Percentiles rank a stretch among this genome's conserved stretches.
These are phyloP conservation scores for Penicillium waksmanii DNA, from an alignment of 495 filamentous ascomycete genomes.

Conservation along the genomic window DNA sequence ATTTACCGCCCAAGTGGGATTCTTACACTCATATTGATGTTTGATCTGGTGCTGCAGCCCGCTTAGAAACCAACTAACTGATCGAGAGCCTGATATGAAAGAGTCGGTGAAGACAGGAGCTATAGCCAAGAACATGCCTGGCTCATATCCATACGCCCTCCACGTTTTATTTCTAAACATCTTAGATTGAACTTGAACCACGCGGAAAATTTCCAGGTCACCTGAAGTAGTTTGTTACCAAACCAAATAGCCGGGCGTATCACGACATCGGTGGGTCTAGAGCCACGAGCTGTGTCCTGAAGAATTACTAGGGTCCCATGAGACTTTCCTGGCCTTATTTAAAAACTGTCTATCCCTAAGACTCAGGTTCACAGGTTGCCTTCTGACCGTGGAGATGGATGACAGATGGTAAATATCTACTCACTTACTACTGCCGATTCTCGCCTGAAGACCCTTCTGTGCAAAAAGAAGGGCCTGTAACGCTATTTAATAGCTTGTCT, in stretches of 20 bases:
- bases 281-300: too few species aligned
- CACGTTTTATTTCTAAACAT: neutral
- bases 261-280: too few species aligned
- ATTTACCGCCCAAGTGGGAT: neutral
- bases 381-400: neutral
- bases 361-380: neutral
- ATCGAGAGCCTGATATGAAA: neutral
- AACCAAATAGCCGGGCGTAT: too few species aligned
- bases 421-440: too few species aligned
- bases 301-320: neutral
- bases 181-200: neutral
- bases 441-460: too few species aligned
- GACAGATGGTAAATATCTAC: too few species aligned
- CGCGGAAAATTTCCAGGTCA: neutral
- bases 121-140: neutral
- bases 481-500: too few species aligned
- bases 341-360: neutral
- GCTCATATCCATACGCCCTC: neutral
- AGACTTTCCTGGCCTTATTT: neutral
- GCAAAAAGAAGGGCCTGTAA: too few species aligned
- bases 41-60: constrained; percentile 6
- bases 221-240: neutral
- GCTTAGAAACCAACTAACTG: constrained; percentile 7
- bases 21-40: constrained; percentile 4
- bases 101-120: constrained; percentile 7